Evolutionary conservation across 2,329 filamentous ascomycete species (phyloP).

Genomic region (Ceratocystis colombiana): DNA sequence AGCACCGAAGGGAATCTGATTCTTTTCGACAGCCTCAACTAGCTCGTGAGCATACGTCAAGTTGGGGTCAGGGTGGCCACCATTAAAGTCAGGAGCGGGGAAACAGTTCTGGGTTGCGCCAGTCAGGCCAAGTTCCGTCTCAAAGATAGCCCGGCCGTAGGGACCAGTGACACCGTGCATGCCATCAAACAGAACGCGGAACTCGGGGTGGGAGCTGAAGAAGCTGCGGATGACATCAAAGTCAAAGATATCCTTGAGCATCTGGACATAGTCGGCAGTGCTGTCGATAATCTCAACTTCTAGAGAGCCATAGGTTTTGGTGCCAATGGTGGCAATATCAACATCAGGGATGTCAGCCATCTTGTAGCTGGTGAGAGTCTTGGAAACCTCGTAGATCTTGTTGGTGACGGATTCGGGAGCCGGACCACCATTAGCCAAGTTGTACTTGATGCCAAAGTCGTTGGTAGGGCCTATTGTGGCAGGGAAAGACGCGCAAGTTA

Average conservation of each 20-base stretch:
- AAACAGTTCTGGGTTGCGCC: slow-evolving; percentile 78
- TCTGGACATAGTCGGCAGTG: slow-evolving; percentile 78
- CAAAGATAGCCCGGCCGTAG: slow-evolving; percentile 90
- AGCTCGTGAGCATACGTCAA: slow-evolving; percentile 92
- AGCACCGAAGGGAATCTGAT: slow-evolving; percentile 87
- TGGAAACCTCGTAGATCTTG: slow-evolving; percentile 91
- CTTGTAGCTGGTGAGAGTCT: slow-evolving; percentile 85
- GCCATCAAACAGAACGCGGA: slow-evolving; percentile 94
- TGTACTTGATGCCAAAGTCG: slow-evolving; percentile 99
- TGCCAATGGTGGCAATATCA: slow-evolving; percentile 73
- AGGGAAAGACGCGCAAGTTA: neutral
- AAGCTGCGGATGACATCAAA: slow-evolving; percentile 93
- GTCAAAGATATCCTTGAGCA: slow-evolving; percentile 98
- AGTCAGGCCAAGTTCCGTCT: slow-evolving; percentile 79
- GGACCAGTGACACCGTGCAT: slow-evolving; percentile 91
- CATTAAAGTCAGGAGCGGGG: slow-evolving; percentile 89
- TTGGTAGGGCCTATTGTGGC: slow-evolving; percentile 61
- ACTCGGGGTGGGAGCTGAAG: slow-evolving; percentile 74
- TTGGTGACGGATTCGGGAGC: slow-evolving; percentile 94
- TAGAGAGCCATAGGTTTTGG: slow-evolving; percentile 69
- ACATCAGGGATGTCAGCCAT: slow-evolving; percentile 77
- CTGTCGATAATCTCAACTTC: slow-evolving; percentile 96
- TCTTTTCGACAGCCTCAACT: slow-evolving; percentile 85
- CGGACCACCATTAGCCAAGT: slow-evolving; percentile 88
- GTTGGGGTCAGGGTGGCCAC: slow-evolving; percentile 95